Conservation (phyloP, 2,329 filamentous ascomycete species). For the Ceratocystis harringtonii region DNA sequence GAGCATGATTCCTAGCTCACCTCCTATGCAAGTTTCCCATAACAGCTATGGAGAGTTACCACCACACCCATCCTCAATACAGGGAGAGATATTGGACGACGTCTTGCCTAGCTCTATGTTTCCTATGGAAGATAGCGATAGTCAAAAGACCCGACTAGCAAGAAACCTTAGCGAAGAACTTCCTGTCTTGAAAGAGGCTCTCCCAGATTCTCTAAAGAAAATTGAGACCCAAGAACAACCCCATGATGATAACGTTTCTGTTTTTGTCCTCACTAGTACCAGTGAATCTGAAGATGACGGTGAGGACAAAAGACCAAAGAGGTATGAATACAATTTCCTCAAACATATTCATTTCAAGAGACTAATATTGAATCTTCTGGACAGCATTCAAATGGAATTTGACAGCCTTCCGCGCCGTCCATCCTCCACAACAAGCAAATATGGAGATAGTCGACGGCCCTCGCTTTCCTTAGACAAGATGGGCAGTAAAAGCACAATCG, state of each 20-base stretch:
- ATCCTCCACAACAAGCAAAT: background rate
- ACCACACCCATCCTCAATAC: constrained; percentile 4
- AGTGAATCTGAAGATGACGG: background rate
- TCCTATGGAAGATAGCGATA: constrained; percentile 11
- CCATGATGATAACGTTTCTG: background rate
- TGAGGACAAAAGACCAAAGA: background rate
- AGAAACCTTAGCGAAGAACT: background rate
- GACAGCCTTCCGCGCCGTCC: background rate
- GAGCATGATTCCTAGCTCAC: background rate
- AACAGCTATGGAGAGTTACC: background rate
- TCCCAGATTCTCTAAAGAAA: background rate
- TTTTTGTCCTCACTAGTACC: constrained; percentile 1
- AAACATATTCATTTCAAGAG: too few relatives aligned
- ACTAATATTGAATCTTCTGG: background rate
- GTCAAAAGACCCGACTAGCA: constrained; percentile 10
- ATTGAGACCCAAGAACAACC: background rate
- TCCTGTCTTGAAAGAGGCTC: background rate
- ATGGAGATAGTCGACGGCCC: background rate
- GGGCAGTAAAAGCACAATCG: background rate
- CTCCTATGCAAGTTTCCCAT: background rate
- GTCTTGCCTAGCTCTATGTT: constrained; percentile 15
- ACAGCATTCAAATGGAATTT: background rate
- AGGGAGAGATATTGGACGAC: constrained; percentile 11
- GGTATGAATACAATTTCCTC: background rate
- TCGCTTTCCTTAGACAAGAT: background rate